Percentiles rank a stretch among this genome's conserved stretches.
phyloP scores from a whole-genome alignment of 768 basidiomycete genomes.

The Crassisporium funariophilum region DNA sequence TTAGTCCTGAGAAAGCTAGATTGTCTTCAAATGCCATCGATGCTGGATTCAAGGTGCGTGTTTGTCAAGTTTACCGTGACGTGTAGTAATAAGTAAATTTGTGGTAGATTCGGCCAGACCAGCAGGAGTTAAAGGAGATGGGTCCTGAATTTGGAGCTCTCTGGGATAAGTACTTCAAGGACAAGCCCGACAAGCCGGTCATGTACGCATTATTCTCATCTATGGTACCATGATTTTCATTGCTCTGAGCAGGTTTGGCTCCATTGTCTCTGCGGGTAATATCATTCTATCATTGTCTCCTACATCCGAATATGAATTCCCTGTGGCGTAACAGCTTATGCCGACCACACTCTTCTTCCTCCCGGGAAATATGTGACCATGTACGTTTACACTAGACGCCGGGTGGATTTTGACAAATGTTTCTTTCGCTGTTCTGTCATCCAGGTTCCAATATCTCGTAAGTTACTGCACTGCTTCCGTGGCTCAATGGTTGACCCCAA shows the following conservation, averaged over 20 bases:
- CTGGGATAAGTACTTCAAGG: constrained; percentile 73
- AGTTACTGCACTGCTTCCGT: constrained; percentile 6
- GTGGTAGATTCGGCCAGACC: constrained; percentile 65
- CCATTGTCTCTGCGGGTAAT: constrained; percentile 62
- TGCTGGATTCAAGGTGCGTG: constrained; percentile 67
- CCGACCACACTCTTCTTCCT: constrained; percentile 69
- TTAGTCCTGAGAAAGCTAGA: constrained; percentile 66
- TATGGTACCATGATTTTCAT: not conserved
- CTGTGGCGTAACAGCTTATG: no score
- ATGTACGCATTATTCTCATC: constrained; percentile 43
- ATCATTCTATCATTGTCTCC: no score
- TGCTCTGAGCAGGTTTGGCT: constrained; percentile 48
- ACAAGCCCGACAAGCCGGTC: constrained; percentile 79
- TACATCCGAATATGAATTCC: no score
- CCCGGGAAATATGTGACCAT: constrained; percentile 74
- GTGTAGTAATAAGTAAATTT: constrained; percentile 1
- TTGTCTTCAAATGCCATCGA: constrained; percentile 74
- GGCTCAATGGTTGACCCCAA: not conserved
- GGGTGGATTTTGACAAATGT: constrained; percentile 9
- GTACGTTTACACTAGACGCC: no score
- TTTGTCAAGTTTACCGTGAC: not conserved
- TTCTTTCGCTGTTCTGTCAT: not conserved
- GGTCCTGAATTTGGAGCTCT: constrained; percentile 74
- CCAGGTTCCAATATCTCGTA: constrained; percentile 66
- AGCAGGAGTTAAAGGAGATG: constrained; percentile 73